phyloP scores from a whole-genome alignment of 169 alveolate species.

The Plasmodium vinckei region DNA sequence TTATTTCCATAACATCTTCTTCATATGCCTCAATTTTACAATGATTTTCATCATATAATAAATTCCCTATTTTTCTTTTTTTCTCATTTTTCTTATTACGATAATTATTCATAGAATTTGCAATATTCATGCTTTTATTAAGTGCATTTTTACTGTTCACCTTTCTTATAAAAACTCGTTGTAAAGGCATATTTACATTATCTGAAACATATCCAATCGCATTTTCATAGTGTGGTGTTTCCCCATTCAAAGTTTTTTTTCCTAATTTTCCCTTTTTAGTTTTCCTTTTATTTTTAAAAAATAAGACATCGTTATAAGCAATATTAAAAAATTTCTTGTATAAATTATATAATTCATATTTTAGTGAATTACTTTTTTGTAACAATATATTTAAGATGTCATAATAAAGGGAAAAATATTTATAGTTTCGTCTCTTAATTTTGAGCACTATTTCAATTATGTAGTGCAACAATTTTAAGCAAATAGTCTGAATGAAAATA shows the following conservation, averaged over 20 bases:
- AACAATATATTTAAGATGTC: conserved; percentile 44
- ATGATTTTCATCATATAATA: not conserved
- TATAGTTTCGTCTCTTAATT: conserved; percentile 25
- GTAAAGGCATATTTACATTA: not conserved
- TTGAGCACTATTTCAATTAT: conserved; percentile 34
- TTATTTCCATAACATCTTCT: not conserved
- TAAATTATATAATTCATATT: conserved; percentile 33
- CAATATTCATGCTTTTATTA: not conserved
- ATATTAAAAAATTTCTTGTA: not conserved
- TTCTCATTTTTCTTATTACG: not conserved
- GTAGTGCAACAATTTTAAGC: conserved; percentile 33
- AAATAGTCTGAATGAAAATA: conserved; percentile 66
- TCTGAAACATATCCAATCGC: not conserved
- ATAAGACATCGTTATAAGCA: not conserved
- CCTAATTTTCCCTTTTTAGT: not conserved
- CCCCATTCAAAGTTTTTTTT: not conserved
- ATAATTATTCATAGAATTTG: not conserved
- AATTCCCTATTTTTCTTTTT: not conserved
- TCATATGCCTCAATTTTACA: not conserved
- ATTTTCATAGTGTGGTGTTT: not conserved
- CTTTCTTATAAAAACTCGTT: not conserved
- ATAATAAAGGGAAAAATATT: conserved; percentile 40
- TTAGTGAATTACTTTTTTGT: conserved; percentile 51
- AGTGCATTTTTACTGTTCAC: not conserved
- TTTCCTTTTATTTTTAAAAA: not conserved